A percentile compares a stretch with the other conserved stretches of the same genome.
Evolutionary conservation across 139 green algal genomes (phyloP).

Genomic region (Auxenochlorella pyrenoidosa): DNA sequence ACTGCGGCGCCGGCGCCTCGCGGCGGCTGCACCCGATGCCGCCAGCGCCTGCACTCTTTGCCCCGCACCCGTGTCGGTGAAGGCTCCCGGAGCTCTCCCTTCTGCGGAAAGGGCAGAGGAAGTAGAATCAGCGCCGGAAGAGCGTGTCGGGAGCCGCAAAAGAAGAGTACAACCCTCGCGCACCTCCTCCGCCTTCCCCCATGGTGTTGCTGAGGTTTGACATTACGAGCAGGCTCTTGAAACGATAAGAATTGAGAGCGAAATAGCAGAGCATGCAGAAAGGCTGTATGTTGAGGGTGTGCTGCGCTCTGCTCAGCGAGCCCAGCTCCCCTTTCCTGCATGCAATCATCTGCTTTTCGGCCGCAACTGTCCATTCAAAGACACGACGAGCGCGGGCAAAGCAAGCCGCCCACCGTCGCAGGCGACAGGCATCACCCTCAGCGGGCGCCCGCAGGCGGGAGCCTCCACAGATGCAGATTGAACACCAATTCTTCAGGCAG

Average conservation of each 20-base stretch:
- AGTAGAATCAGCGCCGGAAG: too few relatives aligned
- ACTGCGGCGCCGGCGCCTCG: neutral
- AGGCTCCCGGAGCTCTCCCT: neutral
- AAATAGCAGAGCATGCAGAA: neutral
- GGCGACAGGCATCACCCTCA: too few relatives aligned
- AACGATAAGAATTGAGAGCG: neutral
- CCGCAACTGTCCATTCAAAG: too few relatives aligned
- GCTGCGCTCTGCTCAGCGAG: too few relatives aligned
- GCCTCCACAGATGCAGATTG: too few relatives aligned
- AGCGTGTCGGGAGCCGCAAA: neutral
- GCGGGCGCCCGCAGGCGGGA: too few relatives aligned
- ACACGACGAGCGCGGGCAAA: too few relatives aligned
- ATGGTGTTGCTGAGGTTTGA: slow-evolving; percentile 4
- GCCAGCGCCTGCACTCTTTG: neutral
- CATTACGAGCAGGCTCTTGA: neutral
- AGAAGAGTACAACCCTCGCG: neutral
- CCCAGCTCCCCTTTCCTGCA: too few relatives aligned
- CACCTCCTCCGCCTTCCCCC: slow-evolving; percentile 23
- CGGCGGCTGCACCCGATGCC: neutral
- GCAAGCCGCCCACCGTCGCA: too few relatives aligned
- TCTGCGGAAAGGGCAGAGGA: neutral
- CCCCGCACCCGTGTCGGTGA: neutral
- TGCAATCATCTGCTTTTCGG: too few relatives aligned
- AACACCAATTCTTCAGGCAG: too few relatives aligned
- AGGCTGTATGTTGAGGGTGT: too few relatives aligned